Evolutionary conservation across 31 red algal species (phyloP).

Genomic region (Odonthalia washingtoniensis): DNA sequence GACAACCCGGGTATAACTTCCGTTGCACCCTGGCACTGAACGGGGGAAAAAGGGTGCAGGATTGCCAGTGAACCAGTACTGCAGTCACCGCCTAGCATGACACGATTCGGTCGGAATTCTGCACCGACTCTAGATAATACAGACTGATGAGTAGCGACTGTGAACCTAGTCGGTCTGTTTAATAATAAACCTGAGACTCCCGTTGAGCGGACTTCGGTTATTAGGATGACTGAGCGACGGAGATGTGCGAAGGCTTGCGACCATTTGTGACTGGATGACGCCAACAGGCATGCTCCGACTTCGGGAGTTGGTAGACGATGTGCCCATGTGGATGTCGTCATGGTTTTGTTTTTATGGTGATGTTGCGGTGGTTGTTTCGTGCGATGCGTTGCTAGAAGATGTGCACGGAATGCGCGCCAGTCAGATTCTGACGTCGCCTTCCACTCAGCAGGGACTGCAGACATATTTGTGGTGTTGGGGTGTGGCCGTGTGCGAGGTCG

Average conservation of each 20-base stretch:
- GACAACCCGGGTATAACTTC: slow-evolving; percentile 60
- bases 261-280: slow-evolving; percentile 43
- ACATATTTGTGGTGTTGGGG: too few species aligned
- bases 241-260: slow-evolving; percentile 42
- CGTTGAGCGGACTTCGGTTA: slow-evolving; percentile 49
- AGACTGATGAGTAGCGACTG: slow-evolving; percentile 25
- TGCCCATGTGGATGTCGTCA: slow-evolving; percentile 39
- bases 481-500: too few species aligned
- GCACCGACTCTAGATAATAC: slow-evolving; percentile 49
- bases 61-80: slow-evolving; percentile 58
- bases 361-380: slow-evolving; percentile 2
- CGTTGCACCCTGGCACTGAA: slow-evolving; percentile 46
- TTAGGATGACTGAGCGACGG: slow-evolving; percentile 47
- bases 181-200: slow-evolving; percentile 54
- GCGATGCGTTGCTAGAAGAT: slow-evolving; percentile 38
- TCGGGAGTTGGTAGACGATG: slow-evolving; percentile 49
- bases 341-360: slow-evolving; percentile 16
- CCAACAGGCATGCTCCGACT: slow-evolving; percentile 36
- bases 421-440: slow-evolving; percentile 39
- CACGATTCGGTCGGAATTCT: slow-evolving; percentile 46
- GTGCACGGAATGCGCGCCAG: slow-evolving; percentile 71
- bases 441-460: neutral
- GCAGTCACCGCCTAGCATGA: slow-evolving; percentile 64
- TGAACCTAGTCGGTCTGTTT: slow-evolving; percentile 53
- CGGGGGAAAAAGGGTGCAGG: slow-evolving; percentile 48